Percentiles rank a stretch among this genome's conserved stretches.
Conservation (phyloP, 106 monocot species). For the Agapanthus africanus region DNA sequence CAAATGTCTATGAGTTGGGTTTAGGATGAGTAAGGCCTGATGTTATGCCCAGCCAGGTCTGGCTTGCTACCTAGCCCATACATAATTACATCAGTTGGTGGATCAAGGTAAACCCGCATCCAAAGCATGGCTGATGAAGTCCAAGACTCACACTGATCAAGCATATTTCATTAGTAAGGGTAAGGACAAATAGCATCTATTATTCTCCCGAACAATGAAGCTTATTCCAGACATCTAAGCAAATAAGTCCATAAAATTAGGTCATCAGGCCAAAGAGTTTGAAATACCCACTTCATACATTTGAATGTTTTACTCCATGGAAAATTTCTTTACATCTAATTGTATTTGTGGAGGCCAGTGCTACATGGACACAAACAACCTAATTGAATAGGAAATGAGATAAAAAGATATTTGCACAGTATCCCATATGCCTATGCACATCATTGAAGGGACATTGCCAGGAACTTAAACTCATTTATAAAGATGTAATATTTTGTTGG, state of each 20-base stretch:
- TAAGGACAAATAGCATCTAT: background rate
- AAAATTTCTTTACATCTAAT: no score
- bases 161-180: background rate
- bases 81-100: no score
- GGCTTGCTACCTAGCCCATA: background rate
- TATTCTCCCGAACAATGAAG: background rate
- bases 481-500: background rate
- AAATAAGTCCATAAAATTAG: background rate
- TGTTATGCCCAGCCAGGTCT: background rate
- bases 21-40: background rate
- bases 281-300: no score
- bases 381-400: no score
- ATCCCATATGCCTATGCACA: no score
- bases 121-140: background rate
- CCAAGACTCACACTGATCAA: background rate
- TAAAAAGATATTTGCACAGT: no score
- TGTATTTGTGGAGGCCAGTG: no score
- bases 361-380: no score
- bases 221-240: background rate
- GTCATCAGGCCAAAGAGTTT: background rate
- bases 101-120: background rate
- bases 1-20: no score
- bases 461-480: constrained; percentile 1
- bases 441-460: no score
- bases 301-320: no score